Conservation (phyloP, 2,329 filamentous ascomycete genomes). For the Truncatella angustata region DNA sequence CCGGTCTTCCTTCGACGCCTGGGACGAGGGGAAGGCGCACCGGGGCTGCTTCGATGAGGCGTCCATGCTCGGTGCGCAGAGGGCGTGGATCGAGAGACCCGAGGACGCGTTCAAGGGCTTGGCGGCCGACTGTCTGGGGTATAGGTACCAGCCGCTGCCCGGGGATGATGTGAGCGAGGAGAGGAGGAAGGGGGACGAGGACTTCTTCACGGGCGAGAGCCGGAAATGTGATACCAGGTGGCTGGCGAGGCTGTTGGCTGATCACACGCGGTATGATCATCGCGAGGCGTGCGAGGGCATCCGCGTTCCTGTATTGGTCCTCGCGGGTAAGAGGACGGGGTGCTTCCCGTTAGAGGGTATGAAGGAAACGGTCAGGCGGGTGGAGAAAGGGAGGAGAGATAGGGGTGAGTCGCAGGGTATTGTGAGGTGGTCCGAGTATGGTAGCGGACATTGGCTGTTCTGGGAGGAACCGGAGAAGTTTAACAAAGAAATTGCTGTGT, state of each 20-base stretch:
- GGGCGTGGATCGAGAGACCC: conserved; percentile 45
- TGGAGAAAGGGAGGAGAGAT: conserved; percentile 18
- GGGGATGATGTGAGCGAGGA: conserved; percentile 23
- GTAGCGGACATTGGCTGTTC: conserved; percentile 39
- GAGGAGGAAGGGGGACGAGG: conserved; percentile 26
- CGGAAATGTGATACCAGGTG: conserved; percentile 33
- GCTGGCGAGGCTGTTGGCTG: conserved; percentile 35
- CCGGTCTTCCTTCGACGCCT: conserved; percentile 27
- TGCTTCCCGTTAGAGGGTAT: conserved; percentile 38
- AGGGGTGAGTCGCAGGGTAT: conserved; percentile 11
- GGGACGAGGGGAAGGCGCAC: conserved; percentile 31
- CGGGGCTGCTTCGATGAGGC: conserved; percentile 36
- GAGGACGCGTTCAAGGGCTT: conserved; percentile 29
- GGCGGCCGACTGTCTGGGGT: conserved; percentile 34
- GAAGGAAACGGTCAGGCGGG: conserved; percentile 31
- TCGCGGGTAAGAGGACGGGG: conserved; percentile 34
- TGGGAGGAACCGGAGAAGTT: conserved; percentile 38
- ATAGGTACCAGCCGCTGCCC: conserved; percentile 25
- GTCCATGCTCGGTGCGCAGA: conserved; percentile 41
- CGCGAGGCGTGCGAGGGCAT: conserved; percentile 37
- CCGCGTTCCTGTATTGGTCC: conserved; percentile 31
- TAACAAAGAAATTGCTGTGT: conserved; percentile 31
- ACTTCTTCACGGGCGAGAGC: conserved; percentile 34
- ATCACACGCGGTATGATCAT: conserved; percentile 41
- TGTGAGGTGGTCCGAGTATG: conserved; percentile 29